A percentile compares a stretch with the other conserved stretches of the same genome.
Conservation (phyloP, 768 basidiomycete species). For the Serendipita indica region DNA sequence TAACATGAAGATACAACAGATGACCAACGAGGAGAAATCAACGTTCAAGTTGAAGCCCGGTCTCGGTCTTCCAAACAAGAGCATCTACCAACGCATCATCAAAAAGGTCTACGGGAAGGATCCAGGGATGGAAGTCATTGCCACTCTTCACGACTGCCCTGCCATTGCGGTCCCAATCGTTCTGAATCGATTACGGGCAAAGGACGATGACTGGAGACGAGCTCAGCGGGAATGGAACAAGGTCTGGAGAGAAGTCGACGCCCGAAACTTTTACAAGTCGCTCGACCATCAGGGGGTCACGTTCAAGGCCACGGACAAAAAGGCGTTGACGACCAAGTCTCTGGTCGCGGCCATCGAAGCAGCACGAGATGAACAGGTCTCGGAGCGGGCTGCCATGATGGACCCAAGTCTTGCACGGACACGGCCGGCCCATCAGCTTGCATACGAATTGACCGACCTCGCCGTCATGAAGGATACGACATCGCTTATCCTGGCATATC, state of each 20-base stretch:
- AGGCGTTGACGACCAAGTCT: conserved; percentile 67
- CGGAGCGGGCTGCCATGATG: conserved; percentile 37
- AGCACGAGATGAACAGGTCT: conserved; percentile 46
- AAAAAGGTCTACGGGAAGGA: conserved; percentile 89
- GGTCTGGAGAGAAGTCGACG: conserved; percentile 93
- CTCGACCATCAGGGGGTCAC: conserved; percentile 90
- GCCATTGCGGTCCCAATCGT: conserved; percentile 85
- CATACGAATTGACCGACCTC: conserved; percentile 62
- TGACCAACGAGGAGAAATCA: conserved; percentile 75
- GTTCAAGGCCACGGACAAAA: conserved; percentile 95
- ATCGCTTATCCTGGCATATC: conserved; percentile 79
- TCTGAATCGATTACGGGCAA: conserved; percentile 72
- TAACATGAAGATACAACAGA: conserved; percentile 65
- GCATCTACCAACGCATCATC: conserved; percentile 82
- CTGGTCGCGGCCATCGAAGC: conserved; percentile 70
- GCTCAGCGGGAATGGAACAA: conserved; percentile 90
- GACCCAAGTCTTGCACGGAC: conserved; percentile 16
- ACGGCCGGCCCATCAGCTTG: conserved; percentile 42
- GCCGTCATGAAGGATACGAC: conserved; percentile 75
- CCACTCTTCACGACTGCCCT: conserved; percentile 84
- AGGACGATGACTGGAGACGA: conserved; percentile 94
- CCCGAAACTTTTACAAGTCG: conserved; percentile 95
- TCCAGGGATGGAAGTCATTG: conserved; percentile 56
- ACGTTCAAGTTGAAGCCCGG: conserved; percentile 70
- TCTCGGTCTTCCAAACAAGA: conserved; percentile 76